Evolutionary conservation across 2,329 filamentous ascomycete genomes (phyloP), one percentile per base, ranked within the genome.

Genomic region (Diaporthe longicolla): DNA sequence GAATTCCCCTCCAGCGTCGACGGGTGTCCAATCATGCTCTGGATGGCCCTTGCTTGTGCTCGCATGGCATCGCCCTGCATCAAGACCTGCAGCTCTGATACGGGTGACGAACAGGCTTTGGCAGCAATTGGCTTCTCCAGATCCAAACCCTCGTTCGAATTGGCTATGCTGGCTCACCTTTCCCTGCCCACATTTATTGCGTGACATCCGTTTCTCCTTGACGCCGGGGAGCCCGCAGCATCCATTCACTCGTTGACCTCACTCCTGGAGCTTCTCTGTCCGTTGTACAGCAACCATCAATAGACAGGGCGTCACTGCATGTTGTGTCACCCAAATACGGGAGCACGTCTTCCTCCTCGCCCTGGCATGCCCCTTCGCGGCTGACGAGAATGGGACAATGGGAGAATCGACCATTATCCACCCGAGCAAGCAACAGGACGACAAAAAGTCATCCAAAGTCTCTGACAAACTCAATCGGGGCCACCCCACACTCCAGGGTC

Each of bases 1-100:
- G n/a, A 7, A 61, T 26, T 26, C 24, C 58, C 59, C 59, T 50
- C 59, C 21, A 26, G 26, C 45, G 45, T 11, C 63, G 63, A 54
- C 63, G 32, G 45, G 48, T 48, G 63, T 45, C 63, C 63, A 68
- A 68, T 54, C 63, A 68, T 32, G n/a, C 21, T 11, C 63, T n/a
- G 24, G 32, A 15, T 29, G 19, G 24, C 10, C n/a, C 32, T 54
- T 40, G n/a, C 63, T 54, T 54, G 63, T 52, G 48, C 48, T 40
- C 63, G 48, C 63, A 68, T 68, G 63, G 48, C 63, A 68, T 68
- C 63, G 63, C 63, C 63, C 63, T 68, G 48, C 63, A 68, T 68
- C 63, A 54, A 13, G 29, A 54, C 29, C 63, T 68, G 63, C 63
- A 68, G n/a, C 63, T 68, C 63, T 68, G 63, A 68, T 68, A 54